Percentiles rank a stretch among this genome's conserved stretches.
Evolutionary conservation across 2,329 filamentous ascomycete species (phyloP).

Genomic region (Cercospora brassicicola): DNA sequence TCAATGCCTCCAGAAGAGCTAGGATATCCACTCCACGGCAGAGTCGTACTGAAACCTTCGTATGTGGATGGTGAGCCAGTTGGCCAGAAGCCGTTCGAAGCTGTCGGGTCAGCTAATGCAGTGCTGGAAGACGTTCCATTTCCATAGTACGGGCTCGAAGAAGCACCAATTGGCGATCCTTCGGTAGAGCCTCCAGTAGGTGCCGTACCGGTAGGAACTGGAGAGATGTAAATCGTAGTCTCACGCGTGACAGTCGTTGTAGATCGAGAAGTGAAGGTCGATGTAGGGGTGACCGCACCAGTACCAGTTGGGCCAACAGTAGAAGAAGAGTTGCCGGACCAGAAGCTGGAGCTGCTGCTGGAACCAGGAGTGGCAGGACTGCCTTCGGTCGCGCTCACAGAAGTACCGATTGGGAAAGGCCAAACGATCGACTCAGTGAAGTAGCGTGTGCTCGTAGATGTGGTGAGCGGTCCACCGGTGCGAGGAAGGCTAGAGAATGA

Average conservation of each 20-base stretch:
- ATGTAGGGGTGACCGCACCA: not conserved
- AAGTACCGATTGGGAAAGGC: not conserved
- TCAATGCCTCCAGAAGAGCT: not conserved
- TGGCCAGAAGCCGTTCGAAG: not conserved
- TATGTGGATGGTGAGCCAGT: not conserved
- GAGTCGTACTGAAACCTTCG: not conserved
- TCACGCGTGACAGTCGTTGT: not conserved
- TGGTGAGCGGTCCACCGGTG: not conserved
- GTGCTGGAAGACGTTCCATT: not conserved
- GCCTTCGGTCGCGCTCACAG: not conserved
- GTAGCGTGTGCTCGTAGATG: constrained; percentile 6
- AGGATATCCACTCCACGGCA: constrained; percentile 3
- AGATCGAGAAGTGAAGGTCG: not conserved
- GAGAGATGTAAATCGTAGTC: not conserved
- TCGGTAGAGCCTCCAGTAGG: not conserved
- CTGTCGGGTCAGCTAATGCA: not conserved
- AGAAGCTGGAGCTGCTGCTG: constrained; percentile 1
- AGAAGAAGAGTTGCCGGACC: not conserved
- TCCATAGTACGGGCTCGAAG: not conserved
- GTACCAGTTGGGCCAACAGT: not conserved
- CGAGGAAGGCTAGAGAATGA: not conserved
- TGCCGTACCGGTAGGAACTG: not conserved
- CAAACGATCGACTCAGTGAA: not conserved
- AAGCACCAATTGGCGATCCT: not conserved
- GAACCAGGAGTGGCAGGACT: not conserved